Conservation (phyloP, 2,329 filamentous ascomycete genomes). For the Amphichorda felina region DNA sequence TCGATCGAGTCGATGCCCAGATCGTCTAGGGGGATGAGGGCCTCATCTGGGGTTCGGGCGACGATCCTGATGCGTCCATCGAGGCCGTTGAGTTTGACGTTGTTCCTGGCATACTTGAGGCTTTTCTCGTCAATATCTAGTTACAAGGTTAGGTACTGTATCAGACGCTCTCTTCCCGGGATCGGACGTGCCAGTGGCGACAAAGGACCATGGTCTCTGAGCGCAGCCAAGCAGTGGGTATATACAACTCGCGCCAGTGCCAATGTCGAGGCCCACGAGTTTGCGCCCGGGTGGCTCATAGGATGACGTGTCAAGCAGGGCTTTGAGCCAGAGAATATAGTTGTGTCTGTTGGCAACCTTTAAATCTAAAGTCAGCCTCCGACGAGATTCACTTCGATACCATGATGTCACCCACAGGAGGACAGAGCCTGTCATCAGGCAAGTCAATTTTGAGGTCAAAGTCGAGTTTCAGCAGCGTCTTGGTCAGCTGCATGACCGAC, state of each 20-base stretch:
- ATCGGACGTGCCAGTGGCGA: slow-evolving; percentile 49
- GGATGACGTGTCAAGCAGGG: slow-evolving; percentile 60
- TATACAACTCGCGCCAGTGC: slow-evolving; percentile 83
- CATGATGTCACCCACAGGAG: slow-evolving; percentile 46
- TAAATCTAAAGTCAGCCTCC: background rate
- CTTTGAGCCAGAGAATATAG: slow-evolving; percentile 83
- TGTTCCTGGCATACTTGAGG: slow-evolving; percentile 51
- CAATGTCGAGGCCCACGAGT: slow-evolving; percentile 68
- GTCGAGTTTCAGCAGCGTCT: slow-evolving; percentile 61
- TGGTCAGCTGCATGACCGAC: slow-evolving; percentile 71
- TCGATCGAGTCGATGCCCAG: slow-evolving; percentile 44
- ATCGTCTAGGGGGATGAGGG: slow-evolving; percentile 52
- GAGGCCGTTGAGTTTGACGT: slow-evolving; percentile 56
- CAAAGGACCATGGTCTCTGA: slow-evolving; percentile 62
- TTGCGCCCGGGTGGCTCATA: slow-evolving; percentile 35
- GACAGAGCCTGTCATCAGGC: slow-evolving; percentile 71
- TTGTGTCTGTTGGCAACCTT: slow-evolving; percentile 61
- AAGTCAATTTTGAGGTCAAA: slow-evolving; percentile 63
- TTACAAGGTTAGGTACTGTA: background rate
- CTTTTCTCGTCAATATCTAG: slow-evolving; percentile 65
- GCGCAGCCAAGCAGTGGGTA: slow-evolving; percentile 74
- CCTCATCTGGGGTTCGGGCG: slow-evolving; percentile 33
- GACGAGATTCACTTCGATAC: background rate
- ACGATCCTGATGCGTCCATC: slow-evolving; percentile 53
- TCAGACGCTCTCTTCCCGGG: no score